phyloP scores from a whole-genome alignment of 768 basidiomycete species.

The Leucocoprinus leucothites region DNA sequence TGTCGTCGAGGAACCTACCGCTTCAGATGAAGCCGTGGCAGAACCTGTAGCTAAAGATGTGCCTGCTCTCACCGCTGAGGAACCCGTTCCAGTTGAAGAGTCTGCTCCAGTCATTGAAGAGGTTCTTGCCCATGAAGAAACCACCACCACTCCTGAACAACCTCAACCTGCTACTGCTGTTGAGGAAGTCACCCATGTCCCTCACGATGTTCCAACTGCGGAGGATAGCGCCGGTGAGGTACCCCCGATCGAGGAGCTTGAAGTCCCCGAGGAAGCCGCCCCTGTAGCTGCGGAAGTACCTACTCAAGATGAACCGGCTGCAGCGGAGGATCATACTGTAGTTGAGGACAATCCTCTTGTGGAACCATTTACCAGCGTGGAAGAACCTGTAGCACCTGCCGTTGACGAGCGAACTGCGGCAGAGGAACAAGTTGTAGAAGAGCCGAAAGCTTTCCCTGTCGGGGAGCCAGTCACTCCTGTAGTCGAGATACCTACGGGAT shows the following conservation, averaged over 20 bases:
- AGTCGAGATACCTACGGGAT: too few species aligned
- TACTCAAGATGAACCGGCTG: constrained; percentile 1
- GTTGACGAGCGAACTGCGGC: background rate
- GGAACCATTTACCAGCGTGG: background rate
- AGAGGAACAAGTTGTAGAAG: background rate
- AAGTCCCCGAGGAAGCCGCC: background rate
- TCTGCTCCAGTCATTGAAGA: background rate
- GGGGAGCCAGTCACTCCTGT: too few species aligned
- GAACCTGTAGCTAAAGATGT: background rate
- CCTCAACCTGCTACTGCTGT: background rate
- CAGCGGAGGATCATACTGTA: background rate
- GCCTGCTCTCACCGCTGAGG: background rate
- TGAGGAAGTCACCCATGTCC: background rate
- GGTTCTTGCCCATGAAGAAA: too few species aligned
- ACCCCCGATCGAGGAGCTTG: background rate
- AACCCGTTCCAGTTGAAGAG: background rate
- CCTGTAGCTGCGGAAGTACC: constrained; percentile 1
- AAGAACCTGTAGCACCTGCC: background rate
- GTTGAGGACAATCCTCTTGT: background rate
- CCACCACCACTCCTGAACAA: too few species aligned
- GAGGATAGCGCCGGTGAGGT: background rate
- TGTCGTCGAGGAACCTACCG: constrained; percentile 6
- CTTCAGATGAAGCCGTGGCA: background rate
- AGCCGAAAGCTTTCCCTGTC: background rate
- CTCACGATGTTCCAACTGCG: too few species aligned